A percentile compares a stretch with the other conserved stretches of the same genome.
phyloP scores from a whole-genome alignment of 2,329 filamentous ascomycete genomes.

The Esteya vermicola region DNA sequence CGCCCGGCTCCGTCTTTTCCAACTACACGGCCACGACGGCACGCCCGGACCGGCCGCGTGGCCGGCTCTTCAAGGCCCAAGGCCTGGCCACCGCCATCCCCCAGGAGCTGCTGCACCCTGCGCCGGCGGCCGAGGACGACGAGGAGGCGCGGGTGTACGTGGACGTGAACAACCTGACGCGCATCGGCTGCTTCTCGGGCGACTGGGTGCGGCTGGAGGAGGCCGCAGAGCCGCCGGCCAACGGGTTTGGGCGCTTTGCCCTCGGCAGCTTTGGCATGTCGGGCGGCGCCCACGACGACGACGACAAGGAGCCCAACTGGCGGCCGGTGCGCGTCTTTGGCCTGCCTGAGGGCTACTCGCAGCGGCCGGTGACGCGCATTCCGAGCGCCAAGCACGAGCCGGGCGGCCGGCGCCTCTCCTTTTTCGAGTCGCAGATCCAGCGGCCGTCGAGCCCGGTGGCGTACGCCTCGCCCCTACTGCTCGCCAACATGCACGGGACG shows the following conservation, averaged over 20 bases:
- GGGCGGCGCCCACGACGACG: slow-evolving; percentile 38
- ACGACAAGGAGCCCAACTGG: slow-evolving; percentile 53
- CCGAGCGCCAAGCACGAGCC: slow-evolving; percentile 34
- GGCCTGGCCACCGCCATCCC: slow-evolving; percentile 60
- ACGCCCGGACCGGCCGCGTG: slow-evolving; percentile 54
- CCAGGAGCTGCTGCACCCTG: slow-evolving; percentile 70
- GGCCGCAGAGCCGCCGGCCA: slow-evolving; percentile 56
- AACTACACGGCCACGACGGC: slow-evolving; percentile 76
- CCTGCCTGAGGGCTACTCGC: slow-evolving; percentile 60
- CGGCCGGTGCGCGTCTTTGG: slow-evolving; percentile 81
- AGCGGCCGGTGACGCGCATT: slow-evolving; percentile 46
- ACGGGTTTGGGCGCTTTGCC: slow-evolving; percentile 52
- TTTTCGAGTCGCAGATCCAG: slow-evolving; percentile 55
- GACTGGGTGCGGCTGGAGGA: slow-evolving; percentile 87
- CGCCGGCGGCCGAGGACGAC: slow-evolving; percentile 62
- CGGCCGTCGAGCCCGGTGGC: slow-evolving; percentile 43
- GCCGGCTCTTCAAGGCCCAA: slow-evolving; percentile 73
- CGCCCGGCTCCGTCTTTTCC: slow-evolving; percentile 80
- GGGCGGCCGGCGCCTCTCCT: slow-evolving; percentile 41
- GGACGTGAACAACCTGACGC: slow-evolving; percentile 70
- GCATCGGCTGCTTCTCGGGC: slow-evolving; percentile 91
- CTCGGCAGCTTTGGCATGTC: slow-evolving; percentile 52
- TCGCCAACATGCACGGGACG: slow-evolving; percentile 72
- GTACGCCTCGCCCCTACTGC: slow-evolving; percentile 72
- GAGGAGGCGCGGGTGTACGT: slow-evolving; percentile 85